phyloP scores from a whole-genome alignment of 371 early-diverging fungal species.

The Rhizopus sp. region DNA sequence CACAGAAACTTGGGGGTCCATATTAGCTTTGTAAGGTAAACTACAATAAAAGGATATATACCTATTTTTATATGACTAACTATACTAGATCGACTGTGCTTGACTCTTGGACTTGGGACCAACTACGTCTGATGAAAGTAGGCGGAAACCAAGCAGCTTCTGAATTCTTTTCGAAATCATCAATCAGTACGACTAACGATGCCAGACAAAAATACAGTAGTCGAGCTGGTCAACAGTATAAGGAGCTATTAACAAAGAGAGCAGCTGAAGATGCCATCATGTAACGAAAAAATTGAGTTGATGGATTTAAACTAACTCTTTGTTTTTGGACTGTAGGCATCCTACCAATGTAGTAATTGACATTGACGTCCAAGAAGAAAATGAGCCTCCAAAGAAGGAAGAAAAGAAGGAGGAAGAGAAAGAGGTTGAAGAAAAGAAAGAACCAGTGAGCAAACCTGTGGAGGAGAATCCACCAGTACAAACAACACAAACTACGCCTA shows the following conservation, averaged over 20 bases:
- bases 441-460: background rate
- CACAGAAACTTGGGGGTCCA: conserved; percentile 96
- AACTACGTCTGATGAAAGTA: conserved; percentile 92
- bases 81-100: conserved; percentile 75
- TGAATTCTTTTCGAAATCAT: conserved; percentile 80
- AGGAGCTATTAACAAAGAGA: conserved; percentile 75
- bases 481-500: conserved; percentile 5
- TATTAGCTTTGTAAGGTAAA: conserved; percentile 94
- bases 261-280: conserved; percentile 75
- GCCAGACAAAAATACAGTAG: conserved; percentile 85
- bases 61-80: background rate
- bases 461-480: conserved; percentile 1
- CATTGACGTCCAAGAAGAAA: conserved; percentile 15
- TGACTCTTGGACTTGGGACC: conserved; percentile 94
- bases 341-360: conserved; percentile 43
- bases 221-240: conserved; percentile 79
- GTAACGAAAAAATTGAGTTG: conserved; percentile 34
- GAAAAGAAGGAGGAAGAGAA: background rate
- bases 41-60: too few species aligned
- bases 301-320: conserved; percentile 1
- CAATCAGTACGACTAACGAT: conserved; percentile 61
- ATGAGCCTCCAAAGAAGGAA: background rate
- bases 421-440: background rate
- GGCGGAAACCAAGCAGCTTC: conserved; percentile 81
- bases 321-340: conserved; percentile 19